Evolutionary conservation across 2,329 filamentous ascomycete genomes (phyloP).

Genomic region (Elsinoe perseae): DNA sequence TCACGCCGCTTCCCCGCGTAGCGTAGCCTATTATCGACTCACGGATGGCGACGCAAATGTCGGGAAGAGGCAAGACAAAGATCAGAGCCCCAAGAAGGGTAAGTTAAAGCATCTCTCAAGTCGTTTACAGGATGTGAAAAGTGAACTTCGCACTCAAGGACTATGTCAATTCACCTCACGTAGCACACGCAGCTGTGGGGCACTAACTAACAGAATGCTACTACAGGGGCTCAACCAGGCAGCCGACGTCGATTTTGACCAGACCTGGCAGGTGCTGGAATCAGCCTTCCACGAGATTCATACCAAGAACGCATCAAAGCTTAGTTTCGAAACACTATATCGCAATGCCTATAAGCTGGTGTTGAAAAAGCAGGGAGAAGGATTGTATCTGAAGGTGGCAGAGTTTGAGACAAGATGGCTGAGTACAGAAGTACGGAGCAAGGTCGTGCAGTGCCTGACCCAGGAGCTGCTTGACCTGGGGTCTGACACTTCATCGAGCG

Average conservation of each 20-base stretch:
- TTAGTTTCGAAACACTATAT: slow-evolving; percentile 95
- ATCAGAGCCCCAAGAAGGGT: slow-evolving; percentile 62
- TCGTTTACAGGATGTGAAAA: background rate
- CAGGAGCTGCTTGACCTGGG: slow-evolving; percentile 45
- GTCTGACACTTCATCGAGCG: slow-evolving; percentile 48
- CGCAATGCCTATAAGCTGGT: slow-evolving; percentile 91
- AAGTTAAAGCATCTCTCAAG: slow-evolving; percentile 31
- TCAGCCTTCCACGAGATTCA: slow-evolving; percentile 81
- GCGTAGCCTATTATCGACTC: too few relatives aligned
- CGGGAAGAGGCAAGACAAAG: slow-evolving; percentile 51
- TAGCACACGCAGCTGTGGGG: background rate
- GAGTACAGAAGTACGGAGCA: slow-evolving; percentile 59
- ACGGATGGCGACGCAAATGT: slow-evolving; percentile 36
- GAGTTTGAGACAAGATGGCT: slow-evolving; percentile 79
- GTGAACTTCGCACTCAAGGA: background rate
- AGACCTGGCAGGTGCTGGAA: slow-evolving; percentile 69
- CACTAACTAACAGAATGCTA: slow-evolving; percentile 13
- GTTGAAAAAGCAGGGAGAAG: slow-evolving; percentile 72
- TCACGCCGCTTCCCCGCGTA: slow-evolving; percentile 7
- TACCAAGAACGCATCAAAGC: slow-evolving; percentile 75
- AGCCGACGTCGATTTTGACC: slow-evolving; percentile 71
- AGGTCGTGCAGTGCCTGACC: slow-evolving; percentile 64
- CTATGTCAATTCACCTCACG: background rate
- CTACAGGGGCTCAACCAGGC: slow-evolving; percentile 48
- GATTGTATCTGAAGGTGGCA: slow-evolving; percentile 73